Conservation (phyloP, 2,329 filamentous ascomycete species). For the Paradendryphiella salina region DNA sequence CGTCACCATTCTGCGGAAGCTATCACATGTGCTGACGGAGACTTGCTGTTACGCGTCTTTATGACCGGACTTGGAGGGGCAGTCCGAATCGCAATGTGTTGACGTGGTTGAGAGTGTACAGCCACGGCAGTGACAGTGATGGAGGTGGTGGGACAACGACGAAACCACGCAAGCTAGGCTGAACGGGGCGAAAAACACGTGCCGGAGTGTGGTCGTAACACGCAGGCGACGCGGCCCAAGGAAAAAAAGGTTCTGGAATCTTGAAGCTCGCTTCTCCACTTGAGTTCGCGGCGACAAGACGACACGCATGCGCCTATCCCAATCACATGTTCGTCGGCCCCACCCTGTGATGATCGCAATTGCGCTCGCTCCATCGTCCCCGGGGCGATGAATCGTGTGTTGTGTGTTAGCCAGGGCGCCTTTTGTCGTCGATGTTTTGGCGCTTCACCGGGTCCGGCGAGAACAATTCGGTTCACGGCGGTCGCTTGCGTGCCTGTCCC, state of each 20-base stretch:
- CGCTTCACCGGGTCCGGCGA: slow-evolving; percentile 3
- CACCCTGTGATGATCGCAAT: slow-evolving; percentile 36
- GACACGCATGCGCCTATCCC: slow-evolving; percentile 22
- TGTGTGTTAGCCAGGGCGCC: slow-evolving; percentile 2
- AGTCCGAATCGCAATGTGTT: not conserved
- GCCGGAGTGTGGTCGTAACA: slow-evolving; percentile 11
- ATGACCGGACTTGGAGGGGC: not conserved
- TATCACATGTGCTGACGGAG: not conserved
- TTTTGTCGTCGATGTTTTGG: not conserved
- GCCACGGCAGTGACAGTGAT: slow-evolving; percentile 10
- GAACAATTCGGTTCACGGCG: slow-evolving; percentile 11
- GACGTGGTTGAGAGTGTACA: slow-evolving; percentile 4
- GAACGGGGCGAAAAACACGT: slow-evolving; percentile 25
- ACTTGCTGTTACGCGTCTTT: not conserved
- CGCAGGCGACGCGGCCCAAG: slow-evolving; percentile 21
- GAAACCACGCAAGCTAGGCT: slow-evolving; percentile 8
- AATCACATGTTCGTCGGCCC: slow-evolving; percentile 20
- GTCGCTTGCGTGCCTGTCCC: slow-evolving; percentile 15
- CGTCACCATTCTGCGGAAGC: slow-evolving; percentile 19
- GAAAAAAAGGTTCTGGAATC: slow-evolving; percentile 33
- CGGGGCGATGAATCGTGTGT: not conserved
- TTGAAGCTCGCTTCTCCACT: slow-evolving; percentile 20
- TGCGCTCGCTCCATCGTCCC: slow-evolving; percentile 24
- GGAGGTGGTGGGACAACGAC: slow-evolving; percentile 1
- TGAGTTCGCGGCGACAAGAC: slow-evolving; percentile 29